Conservation (phyloP, 257 asterid species). For the Solanum ahanhuiri region DNA sequence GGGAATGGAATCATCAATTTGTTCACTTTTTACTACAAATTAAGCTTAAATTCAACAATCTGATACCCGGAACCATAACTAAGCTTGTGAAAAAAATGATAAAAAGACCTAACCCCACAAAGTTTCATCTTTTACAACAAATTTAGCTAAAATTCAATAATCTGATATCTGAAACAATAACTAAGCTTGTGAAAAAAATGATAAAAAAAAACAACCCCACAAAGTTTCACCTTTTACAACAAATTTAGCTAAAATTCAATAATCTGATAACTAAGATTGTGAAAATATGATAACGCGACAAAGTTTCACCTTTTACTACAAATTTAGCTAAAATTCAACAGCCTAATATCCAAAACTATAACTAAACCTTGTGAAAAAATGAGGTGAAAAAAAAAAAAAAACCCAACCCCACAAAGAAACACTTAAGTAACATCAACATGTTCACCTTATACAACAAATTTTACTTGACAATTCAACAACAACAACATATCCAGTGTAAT, state of each 20-base stretch:
- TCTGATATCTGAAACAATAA: background rate
- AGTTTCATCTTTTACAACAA: background rate
- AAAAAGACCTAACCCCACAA: background rate
- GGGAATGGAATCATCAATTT: background rate
- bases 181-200: background rate
- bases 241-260: background rate
- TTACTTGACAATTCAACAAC: background rate
- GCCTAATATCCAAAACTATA: background rate
- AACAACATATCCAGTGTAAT: background rate
- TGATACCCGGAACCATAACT: background rate
- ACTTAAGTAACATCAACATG: background rate
- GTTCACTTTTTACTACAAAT: background rate
- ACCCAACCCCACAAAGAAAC: background rate
- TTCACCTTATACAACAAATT: background rate
- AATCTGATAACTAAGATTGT: background rate
- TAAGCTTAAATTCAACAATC: background rate
- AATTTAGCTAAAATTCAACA: background rate
- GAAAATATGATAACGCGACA: background rate
- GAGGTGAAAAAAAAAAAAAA: background rate
- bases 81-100: background rate
- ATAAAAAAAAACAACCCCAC: background rate
- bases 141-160: background rate
- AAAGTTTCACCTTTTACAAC: background rate
- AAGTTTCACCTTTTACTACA: background rate
- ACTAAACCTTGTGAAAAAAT: background rate